Base-by-base conservation (phyloP, 306 rosid species). In the Rosa lucieae region DNA sequence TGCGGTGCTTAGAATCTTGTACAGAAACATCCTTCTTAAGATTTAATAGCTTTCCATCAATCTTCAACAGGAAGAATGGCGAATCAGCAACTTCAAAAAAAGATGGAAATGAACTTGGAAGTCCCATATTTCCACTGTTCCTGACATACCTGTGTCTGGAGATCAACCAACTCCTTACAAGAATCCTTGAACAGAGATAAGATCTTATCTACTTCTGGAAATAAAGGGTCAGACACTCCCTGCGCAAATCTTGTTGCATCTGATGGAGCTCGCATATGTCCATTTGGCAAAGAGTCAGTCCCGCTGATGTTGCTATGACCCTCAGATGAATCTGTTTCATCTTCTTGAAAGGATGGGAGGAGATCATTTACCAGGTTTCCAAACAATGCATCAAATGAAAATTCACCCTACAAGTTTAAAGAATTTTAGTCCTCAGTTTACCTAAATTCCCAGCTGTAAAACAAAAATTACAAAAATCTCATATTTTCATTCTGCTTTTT, bases 1-100 rank as follows among this genome's bases (percentile, higher is more conserved):
- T 93, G 14, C 98, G 92, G 87, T 96, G 99, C 89, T 91, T 96
- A 74, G 93, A 85, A 73, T 96, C 98, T 86, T 96, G 98, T 67
- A 85, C 81, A 79, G 97, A 83, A 37, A 96, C 99, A 42, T 96
- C 99, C 84, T 91, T 96, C 85, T 91, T 93, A 74, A 96, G 93
- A 89, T 86, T 88, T 82, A 77, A 52, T 69, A 96, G 93, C 78
- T 90, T 91, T 70, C 97, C 98, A 84, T 96, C 98, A 76, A 96
- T 89, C 99, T 96, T 81, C 75, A 68, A 70, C 55, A 68, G 74
- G n/a, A 49, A n/a, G 29, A 35, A 9, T 35, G 9, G n/a, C 68
- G 59, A 75, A 42, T 78, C 37, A 72, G 72, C 29, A 55, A 53
- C 73, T 63, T 53, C 61, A 42, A 32, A 52, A 51, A n/a, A 18